Evolutionary conservation across 306 rosid species (phyloP).

Genomic region (peach (Prunus persica)): DNA sequence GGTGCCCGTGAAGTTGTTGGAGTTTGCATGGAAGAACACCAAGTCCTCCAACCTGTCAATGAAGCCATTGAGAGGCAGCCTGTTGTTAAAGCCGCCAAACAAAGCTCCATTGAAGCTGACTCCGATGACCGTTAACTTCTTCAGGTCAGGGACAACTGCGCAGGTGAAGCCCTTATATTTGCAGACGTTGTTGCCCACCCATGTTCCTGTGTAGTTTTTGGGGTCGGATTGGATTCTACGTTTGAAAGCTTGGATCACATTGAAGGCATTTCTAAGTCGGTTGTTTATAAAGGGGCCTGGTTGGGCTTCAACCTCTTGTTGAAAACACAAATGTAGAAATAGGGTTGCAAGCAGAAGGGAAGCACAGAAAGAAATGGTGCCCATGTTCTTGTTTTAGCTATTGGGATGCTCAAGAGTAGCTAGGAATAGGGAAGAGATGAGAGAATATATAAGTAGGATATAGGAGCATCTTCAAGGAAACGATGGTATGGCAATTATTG

Average conservation of each 20-base stretch:
- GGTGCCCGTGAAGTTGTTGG: conserved; percentile 45
- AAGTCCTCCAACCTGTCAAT: conserved; percentile 31
- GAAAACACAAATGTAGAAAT: background rate
- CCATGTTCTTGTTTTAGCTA: background rate
- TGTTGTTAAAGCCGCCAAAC: background rate
- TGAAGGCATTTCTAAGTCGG: conserved; percentile 3
- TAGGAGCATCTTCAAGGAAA: no score
- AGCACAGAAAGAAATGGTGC: background rate
- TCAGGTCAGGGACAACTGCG: background rate
- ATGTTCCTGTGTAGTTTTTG: background rate
- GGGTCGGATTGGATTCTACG: conserved; percentile 12
- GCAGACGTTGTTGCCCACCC: conserved; percentile 25
- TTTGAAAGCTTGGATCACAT: conserved; percentile 24
- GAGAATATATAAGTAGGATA: background rate
- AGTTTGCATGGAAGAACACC: conserved; percentile 66
- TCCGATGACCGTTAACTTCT: conserved; percentile 31
- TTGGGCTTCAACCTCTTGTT: background rate
- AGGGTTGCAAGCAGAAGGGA: background rate
- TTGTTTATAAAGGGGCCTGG: background rate
- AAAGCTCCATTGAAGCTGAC: conserved; percentile 40
- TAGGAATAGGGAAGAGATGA: background rate
- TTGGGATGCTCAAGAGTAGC: background rate
- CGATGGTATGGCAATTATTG: no score
- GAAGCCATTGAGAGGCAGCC: conserved; percentile 20
- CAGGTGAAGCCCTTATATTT: conserved; percentile 27